A percentile compares a stretch with the other conserved stretches of the same genome.
Evolutionary conservation across 495 filamentous ascomycete genomes (phyloP).

Genomic region (Penicillium lagena): DNA sequence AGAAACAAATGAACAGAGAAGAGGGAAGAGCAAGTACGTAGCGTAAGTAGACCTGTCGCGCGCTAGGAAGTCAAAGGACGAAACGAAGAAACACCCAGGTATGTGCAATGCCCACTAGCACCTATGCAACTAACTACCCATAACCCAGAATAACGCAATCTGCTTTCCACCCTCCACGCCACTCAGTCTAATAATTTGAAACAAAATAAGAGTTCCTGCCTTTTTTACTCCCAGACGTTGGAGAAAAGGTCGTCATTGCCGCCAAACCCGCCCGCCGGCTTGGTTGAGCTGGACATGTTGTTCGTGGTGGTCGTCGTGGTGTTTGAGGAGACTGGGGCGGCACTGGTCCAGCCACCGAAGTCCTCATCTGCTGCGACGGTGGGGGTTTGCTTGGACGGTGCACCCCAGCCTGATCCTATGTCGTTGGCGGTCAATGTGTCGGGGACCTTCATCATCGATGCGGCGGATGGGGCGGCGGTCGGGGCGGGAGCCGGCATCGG

Average conservation of each 20-base stretch:
- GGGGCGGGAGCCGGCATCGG: conserved; percentile 16
- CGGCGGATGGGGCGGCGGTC: conserved; percentile 7
- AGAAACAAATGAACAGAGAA: too few relatives aligned
- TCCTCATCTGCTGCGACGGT: conserved; percentile 81
- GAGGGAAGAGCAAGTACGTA: too few relatives aligned
- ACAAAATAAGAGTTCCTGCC: conserved; percentile 2
- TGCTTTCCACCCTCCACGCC: too few relatives aligned
- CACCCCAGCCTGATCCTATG: conserved; percentile 53
- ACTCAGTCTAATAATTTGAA: neutral
- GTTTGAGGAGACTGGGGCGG: conserved; percentile 46
- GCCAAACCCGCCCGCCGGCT: conserved; percentile 57
- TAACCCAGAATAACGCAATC: too few relatives aligned
- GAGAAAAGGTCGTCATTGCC: conserved; percentile 81
- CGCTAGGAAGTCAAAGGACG: too few relatives aligned
- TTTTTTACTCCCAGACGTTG: conserved; percentile 76
- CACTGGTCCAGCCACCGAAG: conserved; percentile 88
- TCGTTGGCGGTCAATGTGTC: conserved; percentile 40
- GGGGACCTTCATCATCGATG: conserved; percentile 42
- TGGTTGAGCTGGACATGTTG: conserved; percentile 16
- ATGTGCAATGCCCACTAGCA: too few relatives aligned
- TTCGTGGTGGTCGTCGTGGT: conserved; percentile 20
- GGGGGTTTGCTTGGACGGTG: conserved; percentile 41
- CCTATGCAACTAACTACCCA: too few relatives aligned
- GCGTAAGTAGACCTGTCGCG: too few relatives aligned
- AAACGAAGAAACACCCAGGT: too few relatives aligned